phyloP scores from a whole-genome alignment of 208 protist genomes.

The Polymyxa betae region DNA sequence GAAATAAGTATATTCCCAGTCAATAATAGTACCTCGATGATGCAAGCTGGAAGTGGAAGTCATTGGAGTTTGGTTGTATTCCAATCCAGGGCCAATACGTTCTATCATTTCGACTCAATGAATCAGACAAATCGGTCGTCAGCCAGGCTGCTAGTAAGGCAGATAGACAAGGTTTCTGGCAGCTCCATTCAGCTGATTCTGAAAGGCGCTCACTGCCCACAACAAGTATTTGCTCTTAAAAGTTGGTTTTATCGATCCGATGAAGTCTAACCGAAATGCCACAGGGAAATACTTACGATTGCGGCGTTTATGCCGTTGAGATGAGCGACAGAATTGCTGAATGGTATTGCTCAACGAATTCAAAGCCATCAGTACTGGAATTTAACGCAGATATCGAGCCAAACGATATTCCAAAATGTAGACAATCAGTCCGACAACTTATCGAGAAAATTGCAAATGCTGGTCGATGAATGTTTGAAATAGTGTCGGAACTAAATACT shows the following conservation, averaged over 20 bases:
- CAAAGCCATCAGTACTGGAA: no score
- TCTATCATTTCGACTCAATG: neutral
- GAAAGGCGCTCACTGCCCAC: neutral
- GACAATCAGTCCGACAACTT: no score
- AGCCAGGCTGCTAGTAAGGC: neutral
- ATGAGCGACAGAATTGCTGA: neutral
- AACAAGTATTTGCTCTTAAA: neutral
- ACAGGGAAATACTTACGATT: neutral
- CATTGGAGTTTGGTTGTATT: neutral
- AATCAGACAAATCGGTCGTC: neutral
- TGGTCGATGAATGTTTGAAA: no score
- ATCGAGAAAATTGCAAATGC: no score
- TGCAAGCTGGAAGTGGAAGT: neutral
- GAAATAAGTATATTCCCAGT: neutral
- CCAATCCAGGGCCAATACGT: neutral
- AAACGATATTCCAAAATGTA: no score
- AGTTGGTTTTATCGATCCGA: neutral
- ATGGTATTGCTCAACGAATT: neutral
- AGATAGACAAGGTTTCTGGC: neutral
- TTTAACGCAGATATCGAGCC: no score
- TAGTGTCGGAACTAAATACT: no score
- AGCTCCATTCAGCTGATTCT: neutral
- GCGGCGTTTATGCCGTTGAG: neutral
- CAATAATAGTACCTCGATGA: neutral
- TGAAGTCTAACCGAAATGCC: neutral